phyloP scores from a whole-genome alignment of 768 basidiomycete species.

The Lanmaoa pseudosensibilis region DNA sequence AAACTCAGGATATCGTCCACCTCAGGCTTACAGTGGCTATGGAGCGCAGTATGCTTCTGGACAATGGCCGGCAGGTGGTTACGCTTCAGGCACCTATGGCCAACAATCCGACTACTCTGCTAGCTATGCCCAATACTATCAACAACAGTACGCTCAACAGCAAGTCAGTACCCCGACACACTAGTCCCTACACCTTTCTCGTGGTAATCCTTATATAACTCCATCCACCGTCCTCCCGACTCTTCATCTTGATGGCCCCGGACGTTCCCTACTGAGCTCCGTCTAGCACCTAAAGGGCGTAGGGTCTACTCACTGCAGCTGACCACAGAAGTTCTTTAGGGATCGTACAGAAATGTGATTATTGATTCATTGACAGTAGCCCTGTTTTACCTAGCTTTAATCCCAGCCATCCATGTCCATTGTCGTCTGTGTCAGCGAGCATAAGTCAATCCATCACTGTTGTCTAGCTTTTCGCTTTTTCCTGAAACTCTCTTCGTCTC shows the following conservation, averaged over 20 bases:
- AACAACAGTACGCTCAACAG: conserved; percentile 83
- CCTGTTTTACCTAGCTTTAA: conserved; percentile 25
- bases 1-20: conserved; percentile 65
- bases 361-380: conserved; percentile 31
- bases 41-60: conserved; percentile 43
- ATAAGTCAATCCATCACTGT: conserved; percentile 14
- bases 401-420: conserved; percentile 11
- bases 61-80: conserved; percentile 39
- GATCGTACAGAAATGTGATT: conserved; percentile 26
- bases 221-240: conserved; percentile 17
- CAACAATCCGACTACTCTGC: conserved; percentile 64
- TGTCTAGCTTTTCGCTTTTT: conserved; percentile 18
- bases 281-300: conserved; percentile 26
- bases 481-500: conserved; percentile 15
- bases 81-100: conserved; percentile 34
- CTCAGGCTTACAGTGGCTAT: conserved; percentile 57
- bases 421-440: neutral
- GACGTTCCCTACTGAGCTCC: conserved; percentile 17
- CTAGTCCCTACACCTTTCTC: conserved; percentile 20
- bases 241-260: conserved; percentile 14
- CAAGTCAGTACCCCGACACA: conserved; percentile 49
- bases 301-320: conserved; percentile 37
- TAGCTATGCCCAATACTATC: conserved; percentile 86
- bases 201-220: conserved; percentile 30
- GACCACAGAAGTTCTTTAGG: conserved; percentile 36